Evolutionary conservation across 805 yeast species (phyloP), one percentile per base, ranked within the genome.

Genomic region (Candida tibetensis): DNA sequence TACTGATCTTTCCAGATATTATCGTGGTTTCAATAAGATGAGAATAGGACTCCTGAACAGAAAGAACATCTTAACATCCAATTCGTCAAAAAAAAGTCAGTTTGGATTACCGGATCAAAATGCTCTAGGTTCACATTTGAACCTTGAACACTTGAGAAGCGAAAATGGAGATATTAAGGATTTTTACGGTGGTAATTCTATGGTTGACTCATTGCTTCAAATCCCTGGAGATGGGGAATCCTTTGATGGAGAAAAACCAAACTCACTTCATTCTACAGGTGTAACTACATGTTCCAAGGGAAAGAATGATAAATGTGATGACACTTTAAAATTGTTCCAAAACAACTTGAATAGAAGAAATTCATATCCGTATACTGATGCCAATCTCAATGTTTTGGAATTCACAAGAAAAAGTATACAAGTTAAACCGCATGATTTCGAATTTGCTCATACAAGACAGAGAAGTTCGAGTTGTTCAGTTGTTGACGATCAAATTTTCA

Each of bases 21-120:
- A 68, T 1, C 55, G 63, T 27, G 68, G 72, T 1, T 51, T 66
- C 15, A 60, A 59, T 18, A 51, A 53, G 38, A 60, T 67, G 63
- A 62, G 57, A 34, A 40, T 65, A 17, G 66, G 71, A 0, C 43
- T 64, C 16, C 66, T 55, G 40, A 49, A 49, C 23, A 55, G 57
- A 17, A 50, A 30, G 16, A 35, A 27, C 17, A 21, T 7, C 25
- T 10, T 21, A 10, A 21, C 25, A 10, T 7, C 7, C 25, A 21
- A 10, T 10, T 21, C 10, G 25, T 7, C 25, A 7, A 21, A 21
- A 21, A 21, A 10, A 21, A 10, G 10, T 10, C 25, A 21, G 25
- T 21, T 7, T 10, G 7, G 9, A 10, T 21, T 21, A 10, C 25
- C 7, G 25, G 25, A 21, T 10, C 7, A 7, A 7, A 21, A 21